phyloP scores from a whole-genome alignment of 176 grass and related monocot species.

The Zizania latifolia region DNA sequence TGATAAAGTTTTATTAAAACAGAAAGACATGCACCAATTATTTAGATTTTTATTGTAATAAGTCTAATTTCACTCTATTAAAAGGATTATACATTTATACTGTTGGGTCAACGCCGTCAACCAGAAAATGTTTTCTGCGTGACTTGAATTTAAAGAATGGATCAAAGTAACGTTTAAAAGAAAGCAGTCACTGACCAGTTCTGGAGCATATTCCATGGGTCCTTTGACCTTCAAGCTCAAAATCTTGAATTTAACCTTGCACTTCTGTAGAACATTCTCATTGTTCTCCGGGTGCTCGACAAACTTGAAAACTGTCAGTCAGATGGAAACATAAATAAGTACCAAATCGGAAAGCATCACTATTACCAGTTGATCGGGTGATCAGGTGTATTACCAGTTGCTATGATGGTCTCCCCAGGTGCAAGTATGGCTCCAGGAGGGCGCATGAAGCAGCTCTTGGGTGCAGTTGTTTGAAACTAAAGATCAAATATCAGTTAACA shows the following conservation, averaged over 20 bases:
- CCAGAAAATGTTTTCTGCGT: background rate
- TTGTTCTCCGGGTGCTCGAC: conserved; percentile 97
- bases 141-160: conserved; percentile 12
- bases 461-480: conserved; percentile 99
- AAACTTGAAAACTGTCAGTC: conserved; percentile 89
- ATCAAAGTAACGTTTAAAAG: background rate
- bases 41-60: background rate
- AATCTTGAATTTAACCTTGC: conserved; percentile 97
- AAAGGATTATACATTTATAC: background rate
- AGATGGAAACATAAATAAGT: conserved; percentile 21
- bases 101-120: background rate
- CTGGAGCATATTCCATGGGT: conserved; percentile 91
- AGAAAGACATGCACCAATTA: background rate
- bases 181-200: conserved; percentile 50
- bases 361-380: too few relatives aligned
- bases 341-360: conserved; percentile 5
- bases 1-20: background rate
- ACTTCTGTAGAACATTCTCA: conserved; percentile 76
- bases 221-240: conserved; percentile 98
- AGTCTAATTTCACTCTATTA: background rate
- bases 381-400: conserved; percentile 57
- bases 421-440: conserved; percentile 95
- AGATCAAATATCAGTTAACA: conserved; percentile 27
- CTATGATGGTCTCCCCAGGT: conserved; percentile 88
- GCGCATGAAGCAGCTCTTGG: conserved; percentile 97